Percentiles rank a stretch among this genome's conserved stretches.
phyloP scores from a whole-genome alignment of 2,329 filamentous ascomycete species.

The Mycocentrospora acerina region DNA sequence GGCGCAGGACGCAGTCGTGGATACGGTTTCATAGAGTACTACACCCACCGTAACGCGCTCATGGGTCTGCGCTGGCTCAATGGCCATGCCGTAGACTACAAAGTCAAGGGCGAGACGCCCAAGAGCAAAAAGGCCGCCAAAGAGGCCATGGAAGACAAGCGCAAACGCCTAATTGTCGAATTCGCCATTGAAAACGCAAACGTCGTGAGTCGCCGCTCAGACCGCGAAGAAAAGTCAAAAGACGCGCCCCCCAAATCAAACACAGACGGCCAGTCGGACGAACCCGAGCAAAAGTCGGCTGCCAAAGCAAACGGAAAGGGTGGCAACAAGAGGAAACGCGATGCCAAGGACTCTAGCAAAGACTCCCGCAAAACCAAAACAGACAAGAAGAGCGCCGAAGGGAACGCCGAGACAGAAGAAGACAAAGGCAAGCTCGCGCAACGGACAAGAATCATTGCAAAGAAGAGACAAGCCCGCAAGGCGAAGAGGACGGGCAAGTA shows the following conservation, averaged over 20 bases:
- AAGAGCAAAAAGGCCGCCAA: slow-evolving; percentile 42
- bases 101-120: slow-evolving; percentile 49
- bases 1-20: slow-evolving; percentile 84
- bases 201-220: slow-evolving; percentile 78
- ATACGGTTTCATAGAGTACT: slow-evolving; percentile 97
- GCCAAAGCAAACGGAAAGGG: slow-evolving; percentile 15
- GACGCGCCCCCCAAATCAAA: too few species aligned
- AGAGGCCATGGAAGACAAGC: slow-evolving; percentile 66
- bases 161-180: slow-evolving; percentile 88
- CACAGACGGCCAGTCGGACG: slow-evolving; percentile 47
- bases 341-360: too few species aligned
- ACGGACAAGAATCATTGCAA: slow-evolving; percentile 77
- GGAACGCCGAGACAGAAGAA: slow-evolving; percentile 8
- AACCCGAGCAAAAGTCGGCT: slow-evolving; percentile 13
- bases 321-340: slow-evolving; percentile 45
- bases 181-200: slow-evolving; percentile 98
- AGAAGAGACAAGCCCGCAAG: slow-evolving; percentile 75
- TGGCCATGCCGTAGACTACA: slow-evolving; percentile 63
- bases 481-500: slow-evolving; percentile 58
- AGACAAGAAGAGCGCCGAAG: too few species aligned
- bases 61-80: slow-evolving; percentile 96
- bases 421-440: slow-evolving; percentile 59
- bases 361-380: too few species aligned
- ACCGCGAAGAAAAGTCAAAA: slow-evolving; percentile 63
- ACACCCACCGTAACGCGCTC: slow-evolving; percentile 86